Percentiles rank a stretch among this genome's conserved stretches.
Conservation (phyloP, 2,329 filamentous ascomycete genomes). For the Zelopaecilomyces penicillatus region DNA sequence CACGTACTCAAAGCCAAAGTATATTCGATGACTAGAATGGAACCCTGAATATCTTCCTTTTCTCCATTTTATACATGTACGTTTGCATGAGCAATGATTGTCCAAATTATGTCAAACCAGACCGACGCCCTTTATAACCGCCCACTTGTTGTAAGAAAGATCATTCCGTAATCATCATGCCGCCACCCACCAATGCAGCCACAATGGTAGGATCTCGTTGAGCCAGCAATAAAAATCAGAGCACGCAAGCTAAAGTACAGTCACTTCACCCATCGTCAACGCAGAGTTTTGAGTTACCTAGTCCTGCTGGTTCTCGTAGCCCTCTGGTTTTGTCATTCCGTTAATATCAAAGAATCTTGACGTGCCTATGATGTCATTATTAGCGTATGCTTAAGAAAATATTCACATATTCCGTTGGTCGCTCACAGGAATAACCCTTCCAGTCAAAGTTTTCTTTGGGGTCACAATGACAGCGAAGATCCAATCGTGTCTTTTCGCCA, state of each 20-base stretch:
- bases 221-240: not conserved
- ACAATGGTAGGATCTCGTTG: not conserved
- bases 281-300: slow-evolving; percentile 20
- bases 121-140: slow-evolving; percentile 9
- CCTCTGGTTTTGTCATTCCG: slow-evolving; percentile 70
- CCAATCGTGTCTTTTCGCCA: slow-evolving; percentile 71
- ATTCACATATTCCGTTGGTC: too few relatives aligned
- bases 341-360: slow-evolving; percentile 79
- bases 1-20: not conserved
- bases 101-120: slow-evolving; percentile 8
- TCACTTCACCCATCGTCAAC: not conserved
- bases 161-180: not conserved
- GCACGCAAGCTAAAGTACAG: not conserved
- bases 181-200: not conserved
- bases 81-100: slow-evolving; percentile 7
- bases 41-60: not conserved
- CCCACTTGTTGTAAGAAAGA: not conserved
- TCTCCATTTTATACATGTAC: slow-evolving; percentile 6
- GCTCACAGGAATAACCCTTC: slow-evolving; percentile 94
- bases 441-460: slow-evolving; percentile 98
- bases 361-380: slow-evolving; percentile 39
- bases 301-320: slow-evolving; percentile 65
- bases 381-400: not conserved
- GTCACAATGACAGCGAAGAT: slow-evolving; percentile 90
- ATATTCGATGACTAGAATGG: not conserved